Evolutionary conservation across 495 filamentous ascomycete species (phyloP).

Genomic region (Hypoxylon fuscum): DNA sequence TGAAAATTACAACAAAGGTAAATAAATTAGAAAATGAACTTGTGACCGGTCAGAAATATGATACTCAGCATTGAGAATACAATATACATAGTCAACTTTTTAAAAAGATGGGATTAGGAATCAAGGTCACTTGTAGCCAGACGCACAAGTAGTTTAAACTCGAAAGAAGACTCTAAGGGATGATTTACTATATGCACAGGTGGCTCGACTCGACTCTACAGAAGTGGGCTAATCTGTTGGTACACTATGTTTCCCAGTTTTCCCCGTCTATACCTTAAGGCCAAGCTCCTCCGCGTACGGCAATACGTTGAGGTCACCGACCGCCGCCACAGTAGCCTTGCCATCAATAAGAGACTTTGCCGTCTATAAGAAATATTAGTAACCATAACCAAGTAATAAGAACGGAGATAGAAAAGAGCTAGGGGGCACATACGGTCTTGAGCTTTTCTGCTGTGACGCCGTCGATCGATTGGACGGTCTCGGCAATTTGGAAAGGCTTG

Average conservation of each 20-base stretch:
- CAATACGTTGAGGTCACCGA: conserved; percentile 87
- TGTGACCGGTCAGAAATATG: too few relatives aligned
- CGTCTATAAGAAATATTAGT: conserved; percentile 60
- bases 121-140: too few relatives aligned
- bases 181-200: conserved; percentile 62
- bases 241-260: conserved; percentile 53
- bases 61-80: too few relatives aligned
- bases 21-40: background rate
- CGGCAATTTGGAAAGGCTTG: conserved; percentile 87
- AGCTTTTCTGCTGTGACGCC: conserved; percentile 83
- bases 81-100: too few relatives aligned
- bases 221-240: conserved; percentile 55
- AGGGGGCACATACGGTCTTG: conserved; percentile 74
- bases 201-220: conserved; percentile 52
- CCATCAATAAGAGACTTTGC: conserved; percentile 84
- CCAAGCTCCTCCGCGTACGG: conserved; percentile 95
- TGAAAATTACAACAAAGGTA: background rate
- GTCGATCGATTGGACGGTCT: conserved; percentile 80
- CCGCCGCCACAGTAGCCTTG: conserved; percentile 86
- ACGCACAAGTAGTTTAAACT: too few relatives aligned
- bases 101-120: too few relatives aligned
- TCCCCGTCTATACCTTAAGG: conserved; percentile 80
- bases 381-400: background rate
- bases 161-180: conserved; percentile 49
- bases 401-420: conserved; percentile 1